phyloP scores from a whole-genome alignment of 192 early-diverging fungal genomes.

The Ramicandelaber brevisporus region DNA sequence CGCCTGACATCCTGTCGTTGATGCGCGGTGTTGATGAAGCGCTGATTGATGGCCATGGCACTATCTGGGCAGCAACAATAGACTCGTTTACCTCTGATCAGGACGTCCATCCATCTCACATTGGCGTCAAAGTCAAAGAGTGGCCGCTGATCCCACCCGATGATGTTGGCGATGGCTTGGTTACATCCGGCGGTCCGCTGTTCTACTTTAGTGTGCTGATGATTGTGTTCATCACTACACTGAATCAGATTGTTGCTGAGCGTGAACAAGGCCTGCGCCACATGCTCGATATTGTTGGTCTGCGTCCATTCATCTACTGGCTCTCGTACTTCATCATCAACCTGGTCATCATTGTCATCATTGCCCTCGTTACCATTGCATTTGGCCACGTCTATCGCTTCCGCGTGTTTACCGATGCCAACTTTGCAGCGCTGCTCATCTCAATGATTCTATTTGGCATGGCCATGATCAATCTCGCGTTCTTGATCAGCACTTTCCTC shows the following conservation, averaged over 20 bases:
- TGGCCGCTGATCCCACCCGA: slow-evolving; percentile 29
- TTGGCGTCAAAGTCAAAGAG: too few relatives aligned
- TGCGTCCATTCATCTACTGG: slow-evolving; percentile 39
- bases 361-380: slow-evolving; percentile 23
- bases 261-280: slow-evolving; percentile 43
- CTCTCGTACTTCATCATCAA: slow-evolving; percentile 29
- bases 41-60: too few relatives aligned
- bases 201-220: slow-evolving; percentile 29
- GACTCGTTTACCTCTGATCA: too few relatives aligned
- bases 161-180: slow-evolving; percentile 23
- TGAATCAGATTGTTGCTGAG: slow-evolving; percentile 46
- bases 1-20: too few relatives aligned
- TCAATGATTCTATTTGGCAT: slow-evolving; percentile 51
- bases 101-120: too few relatives aligned
- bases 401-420: slow-evolving; percentile 28
- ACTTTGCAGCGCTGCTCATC: slow-evolving; percentile 25
- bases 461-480: slow-evolving; percentile 40
- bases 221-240: slow-evolving; percentile 23
- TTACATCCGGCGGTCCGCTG: slow-evolving; percentile 22
- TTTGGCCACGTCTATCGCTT: slow-evolving; percentile 36
- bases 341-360: slow-evolving; percentile 23
- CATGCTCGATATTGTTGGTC: slow-evolving; percentile 60
- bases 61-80: too few relatives aligned
- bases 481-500: slow-evolving; percentile 41
- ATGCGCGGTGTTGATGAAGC: too few relatives aligned